Evolutionary conservation across 148 eudicot species (phyloP), one percentile per base, ranked within the genome.

Genomic region (Persicaria maculosa): DNA sequence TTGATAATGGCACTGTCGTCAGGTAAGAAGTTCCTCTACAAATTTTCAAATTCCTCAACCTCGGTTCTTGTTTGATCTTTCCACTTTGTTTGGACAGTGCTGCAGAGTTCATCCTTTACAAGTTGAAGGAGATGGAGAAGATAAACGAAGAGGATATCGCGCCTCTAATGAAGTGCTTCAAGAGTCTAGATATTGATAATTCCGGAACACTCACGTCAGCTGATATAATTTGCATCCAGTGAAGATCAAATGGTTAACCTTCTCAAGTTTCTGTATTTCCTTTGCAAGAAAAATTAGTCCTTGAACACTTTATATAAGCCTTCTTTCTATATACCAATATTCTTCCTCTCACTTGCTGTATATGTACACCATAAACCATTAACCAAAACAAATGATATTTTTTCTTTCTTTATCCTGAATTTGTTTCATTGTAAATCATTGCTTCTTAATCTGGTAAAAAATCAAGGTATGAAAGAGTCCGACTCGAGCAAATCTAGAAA

Each of bases 41-140:
- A 3, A 31, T 31, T 31, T 31, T 31, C 40, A 1, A 68, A 22
- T 59, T 74, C 15, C n/a, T 16, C 14, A 16, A 1, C 40, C 40
- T 31, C 40, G 40, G 40, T 9, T 4, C 16, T 53, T 40, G 45
- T 52, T 14, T 73, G 5, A 72, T 72, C 9, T 53, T 53, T 31
- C 43, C 52, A 15, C 57, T n/a, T 72, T 8, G 40, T 31, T 31
- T 64, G 14, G 79, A 10, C 83, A 91, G 93, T 80, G 89, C 80
- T 72, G 89, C 94, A 59, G 94, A 92, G 78, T 88, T 89, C 67
- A 78, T 88, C 54, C 76, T 89, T 53, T 83, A 77, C 79, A 92
- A 92, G 85, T 81, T 89, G 5, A 91, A 83, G 76, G 93, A 91
- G 81, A 85, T 88, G 93, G 97, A 89, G 73, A 92, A 92, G 83